Base-by-base conservation (phyloP, 2,329 filamentous ascomycete genomes). In the Arthrinium phaeospermum region DNA sequence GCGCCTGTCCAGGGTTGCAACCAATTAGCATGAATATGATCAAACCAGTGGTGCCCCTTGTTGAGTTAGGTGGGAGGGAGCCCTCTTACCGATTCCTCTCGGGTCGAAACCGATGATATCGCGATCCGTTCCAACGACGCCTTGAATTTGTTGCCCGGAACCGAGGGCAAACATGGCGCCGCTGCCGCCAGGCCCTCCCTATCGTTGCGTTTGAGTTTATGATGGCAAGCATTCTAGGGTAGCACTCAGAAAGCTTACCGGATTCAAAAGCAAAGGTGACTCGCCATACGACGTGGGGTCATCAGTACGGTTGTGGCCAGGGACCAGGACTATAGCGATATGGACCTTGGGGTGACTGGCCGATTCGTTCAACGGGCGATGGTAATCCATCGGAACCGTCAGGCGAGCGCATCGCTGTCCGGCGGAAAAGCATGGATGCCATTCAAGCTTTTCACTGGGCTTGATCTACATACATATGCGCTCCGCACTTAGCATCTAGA, bases 351-450 rank as follows among this genome's bases (percentile, higher is more conserved):
- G 79, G 67, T 80, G 73, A n/a, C 75, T 69, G 37, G 75, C 70
- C 27, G 79, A 81, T 70, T 77, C 77, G 72, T 83, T 81, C 61
- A 86, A 72, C 12, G 84, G 83, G 19, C 83, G 81, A 72, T 81
- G 77, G 73, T 86, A 86, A 75, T 86, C 85, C 81, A 87, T 85
- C 13, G 85, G 83, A 4, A 87, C 82, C 10, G 84, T 85, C 13
- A 87, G 80, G 30, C 85, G 81, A 61, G 85, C 83, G 76, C 85
- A 87, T 72, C 80, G 24, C 53, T 47, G 45, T 12, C 45, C 44
- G 22, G 61, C 80, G 41, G 72, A 74, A 2, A 71, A 70, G 70
- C 85, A 87, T 68, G 82, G 81, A 68, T 84, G 80, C 84, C 85
- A 87, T 73, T 77, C 75, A 5, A 87, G 80, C 70, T 85, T 82